phyloP scores from a whole-genome alignment of 129 eudicot genomes.

The Ambrosia artemisiifolia region DNA sequence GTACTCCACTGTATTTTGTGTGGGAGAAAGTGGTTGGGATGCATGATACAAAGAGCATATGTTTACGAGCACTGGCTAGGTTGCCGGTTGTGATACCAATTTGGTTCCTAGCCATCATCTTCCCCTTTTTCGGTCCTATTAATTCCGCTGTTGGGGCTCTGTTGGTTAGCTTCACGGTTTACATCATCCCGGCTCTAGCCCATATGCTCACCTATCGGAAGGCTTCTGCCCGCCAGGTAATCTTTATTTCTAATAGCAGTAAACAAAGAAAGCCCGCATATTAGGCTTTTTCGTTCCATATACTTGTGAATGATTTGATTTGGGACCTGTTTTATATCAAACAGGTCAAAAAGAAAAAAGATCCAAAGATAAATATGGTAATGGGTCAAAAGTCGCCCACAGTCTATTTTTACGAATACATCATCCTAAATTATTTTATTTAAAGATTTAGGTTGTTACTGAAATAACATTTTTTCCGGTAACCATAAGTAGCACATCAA shows the following conservation, averaged over 20 bases:
- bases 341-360: too few relatives aligned
- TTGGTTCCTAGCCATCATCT: constrained; percentile 67
- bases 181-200: constrained; percentile 76
- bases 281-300: not conserved
- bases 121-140: constrained; percentile 83
- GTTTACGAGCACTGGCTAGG: constrained; percentile 60
- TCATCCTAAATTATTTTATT: not conserved
- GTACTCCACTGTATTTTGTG: constrained; percentile 72
- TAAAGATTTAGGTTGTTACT: not conserved
- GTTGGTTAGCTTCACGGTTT: constrained; percentile 77
- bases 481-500: not conserved
- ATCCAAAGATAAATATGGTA: not conserved
- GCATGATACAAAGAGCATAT: constrained; percentile 73
- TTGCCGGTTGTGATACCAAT: constrained; percentile 70
- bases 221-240: constrained; percentile 70
- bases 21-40: constrained; percentile 75
- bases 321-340: not conserved
- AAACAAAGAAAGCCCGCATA: not conserved
- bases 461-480: not conserved
- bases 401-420: not conserved
- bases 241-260: not conserved
- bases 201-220: constrained; percentile 67
- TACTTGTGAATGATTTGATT: too few relatives aligned
- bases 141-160: constrained; percentile 77
- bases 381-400: not conserved